Evolutionary conservation across 1,139 yeast genomes (phyloP).

Genomic region (Pichia sp.): DNA sequence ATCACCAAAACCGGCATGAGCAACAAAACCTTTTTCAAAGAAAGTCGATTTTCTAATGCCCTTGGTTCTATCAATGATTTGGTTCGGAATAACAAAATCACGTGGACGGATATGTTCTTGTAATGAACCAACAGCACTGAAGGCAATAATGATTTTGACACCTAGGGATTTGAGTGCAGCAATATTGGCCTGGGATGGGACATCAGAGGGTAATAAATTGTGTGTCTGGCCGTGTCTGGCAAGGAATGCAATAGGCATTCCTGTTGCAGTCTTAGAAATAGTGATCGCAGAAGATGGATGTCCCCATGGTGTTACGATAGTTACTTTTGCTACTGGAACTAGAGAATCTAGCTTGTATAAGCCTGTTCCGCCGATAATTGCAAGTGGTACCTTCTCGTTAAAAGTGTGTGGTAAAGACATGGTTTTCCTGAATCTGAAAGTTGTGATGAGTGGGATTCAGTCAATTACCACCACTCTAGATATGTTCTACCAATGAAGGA

Average conservation of each 20-base stretch:
- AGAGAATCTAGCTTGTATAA: conserved; percentile 79
- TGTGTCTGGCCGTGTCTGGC: conserved; percentile 94
- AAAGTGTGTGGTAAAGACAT: conserved; percentile 34
- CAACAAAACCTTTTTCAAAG: conserved; percentile 90
- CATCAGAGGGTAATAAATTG: conserved; percentile 84
- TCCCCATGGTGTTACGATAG: conserved; percentile 95
- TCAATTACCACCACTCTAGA: background rate
- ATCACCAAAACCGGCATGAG: conserved; percentile 96
- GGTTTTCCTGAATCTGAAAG: background rate
- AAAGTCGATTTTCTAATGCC: conserved; percentile 89
- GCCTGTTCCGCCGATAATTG: conserved; percentile 98
- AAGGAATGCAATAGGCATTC: conserved; percentile 87
- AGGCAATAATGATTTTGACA: conserved; percentile 84
- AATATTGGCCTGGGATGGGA: conserved; percentile 89
- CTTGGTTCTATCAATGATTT: conserved; percentile 93
- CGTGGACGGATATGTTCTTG: conserved; percentile 87
- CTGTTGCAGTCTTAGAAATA: conserved; percentile 66
- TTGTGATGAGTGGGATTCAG: background rate
- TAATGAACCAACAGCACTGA: conserved; percentile 94
- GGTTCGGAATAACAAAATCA: conserved; percentile 93
- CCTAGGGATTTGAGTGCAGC: conserved; percentile 90
- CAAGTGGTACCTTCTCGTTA: conserved; percentile 65
- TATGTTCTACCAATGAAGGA: background rate
- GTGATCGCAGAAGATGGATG: conserved; percentile 92
- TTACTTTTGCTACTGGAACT: conserved; percentile 78